A percentile compares a stretch with the other conserved stretches of the same genome.
phyloP scores from a whole-genome alignment of 2,329 filamentous ascomycete species.

The Claviceps sp. region DNA sequence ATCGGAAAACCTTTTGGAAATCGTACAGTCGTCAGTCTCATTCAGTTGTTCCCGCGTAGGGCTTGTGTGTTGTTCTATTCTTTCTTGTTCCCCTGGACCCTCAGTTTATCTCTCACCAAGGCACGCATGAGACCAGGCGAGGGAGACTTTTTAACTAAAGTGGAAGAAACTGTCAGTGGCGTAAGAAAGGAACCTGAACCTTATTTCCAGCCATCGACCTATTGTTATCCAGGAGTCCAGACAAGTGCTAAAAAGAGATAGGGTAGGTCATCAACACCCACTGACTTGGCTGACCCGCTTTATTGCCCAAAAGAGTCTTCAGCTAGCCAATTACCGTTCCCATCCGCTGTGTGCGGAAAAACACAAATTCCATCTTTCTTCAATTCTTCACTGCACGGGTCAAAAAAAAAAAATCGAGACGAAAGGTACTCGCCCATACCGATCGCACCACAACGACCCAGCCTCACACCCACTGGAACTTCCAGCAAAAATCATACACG shows the following conservation, averaged over 20 bases:
- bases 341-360: slow-evolving; percentile 4
- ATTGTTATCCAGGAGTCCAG: not conserved
- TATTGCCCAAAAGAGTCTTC: not conserved
- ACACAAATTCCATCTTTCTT: slow-evolving; percentile 2
- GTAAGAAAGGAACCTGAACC: not conserved
- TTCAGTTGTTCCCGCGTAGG: too few relatives aligned
- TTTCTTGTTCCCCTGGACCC: too few relatives aligned
- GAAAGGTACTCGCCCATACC: not conserved
- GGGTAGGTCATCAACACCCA: not conserved
- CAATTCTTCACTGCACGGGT: not conserved
- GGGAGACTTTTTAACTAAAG: not conserved
- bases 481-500: not conserved
- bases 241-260: not conserved
- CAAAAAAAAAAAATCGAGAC: slow-evolving; percentile 6
- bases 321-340: slow-evolving; percentile 1
- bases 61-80: too few relatives aligned
- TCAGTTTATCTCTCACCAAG: too few relatives aligned
- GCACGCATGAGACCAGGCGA: not conserved
- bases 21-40: too few relatives aligned
- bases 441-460: slow-evolving; percentile 2
- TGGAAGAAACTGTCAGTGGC: not conserved
- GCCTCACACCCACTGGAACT: not conserved
- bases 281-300: not conserved
- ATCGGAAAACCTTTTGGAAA: too few relatives aligned
- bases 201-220: not conserved